Evolutionary conservation across 352 stramenopile species (phyloP), one percentile per base, ranked within the genome.

Genomic region (Globisporangium paroecandrum): DNA sequence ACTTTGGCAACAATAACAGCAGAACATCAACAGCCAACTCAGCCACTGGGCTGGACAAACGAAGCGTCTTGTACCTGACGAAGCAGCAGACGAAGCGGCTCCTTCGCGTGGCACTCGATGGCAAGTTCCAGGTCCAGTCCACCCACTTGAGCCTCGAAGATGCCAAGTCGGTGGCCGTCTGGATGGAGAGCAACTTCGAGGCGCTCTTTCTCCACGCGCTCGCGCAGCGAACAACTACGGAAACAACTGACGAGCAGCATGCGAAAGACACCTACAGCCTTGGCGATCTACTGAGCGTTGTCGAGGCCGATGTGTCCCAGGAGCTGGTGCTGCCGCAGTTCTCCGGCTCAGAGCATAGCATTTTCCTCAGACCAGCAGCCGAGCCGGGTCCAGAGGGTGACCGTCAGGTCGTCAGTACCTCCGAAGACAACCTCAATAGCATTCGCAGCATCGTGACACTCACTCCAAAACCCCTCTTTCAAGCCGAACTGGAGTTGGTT

Each of bases 21-120:
- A 59, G 18, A 47, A 4, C 12, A n/a, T 63, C 58, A 41, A 20
- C 38, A 27, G 8, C 4, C 3, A 64, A 13, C 24, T 3, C 24
- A 34, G 41, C 3, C 6, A n/a, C 41, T 20, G 12, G 13, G 4
- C 6, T 38, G 5, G 58, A 55, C 27, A 64, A 36, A 7, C 36
- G 36, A n/a, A 47, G 29, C 10, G 32, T n/a, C 4, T 9, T 58
- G 20, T 36, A 32, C 6, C 54, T 82, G 3, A 86, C 73, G 1
- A 82, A 74, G 49, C 74, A 83, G 32, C 74, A 90, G 56, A 75
- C 81, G 7, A 85, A 88, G 68, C 57, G 72, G 0, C 77, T 90
- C 25, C 24, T 90, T 1, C 75, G 78, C 6, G 29, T 64, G 4
- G 72, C 72, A 1, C 84, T 78, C 70, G 70, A 83, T 4, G 69